Evolutionary conservation across 2,329 filamentous ascomycete genomes (phyloP).

Genomic region (Aspergillus transmontanensis): DNA sequence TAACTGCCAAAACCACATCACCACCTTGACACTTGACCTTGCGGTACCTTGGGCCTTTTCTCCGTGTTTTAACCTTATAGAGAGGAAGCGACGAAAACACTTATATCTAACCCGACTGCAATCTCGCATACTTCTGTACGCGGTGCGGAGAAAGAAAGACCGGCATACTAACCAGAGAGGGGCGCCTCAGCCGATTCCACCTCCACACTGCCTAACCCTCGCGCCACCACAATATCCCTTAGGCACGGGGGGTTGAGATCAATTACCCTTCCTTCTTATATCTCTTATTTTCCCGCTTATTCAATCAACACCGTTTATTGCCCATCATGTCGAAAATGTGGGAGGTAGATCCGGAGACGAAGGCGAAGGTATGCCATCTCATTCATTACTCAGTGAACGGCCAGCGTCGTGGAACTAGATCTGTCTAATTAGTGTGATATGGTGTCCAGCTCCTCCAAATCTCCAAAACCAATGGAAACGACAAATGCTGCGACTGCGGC

Average conservation of each 20-base stretch:
- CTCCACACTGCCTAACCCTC: background rate
- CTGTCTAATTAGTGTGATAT: background rate
- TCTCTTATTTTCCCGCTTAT: background rate
- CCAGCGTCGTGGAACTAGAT: background rate
- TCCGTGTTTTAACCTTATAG: background rate
- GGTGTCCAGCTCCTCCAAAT: slow-evolving; percentile 75
- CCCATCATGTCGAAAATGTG: slow-evolving; percentile 75
- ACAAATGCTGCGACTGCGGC: slow-evolving; percentile 89
- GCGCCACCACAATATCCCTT: background rate
- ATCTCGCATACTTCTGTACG: background rate
- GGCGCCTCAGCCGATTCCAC: background rate
- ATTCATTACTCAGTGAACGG: background rate
- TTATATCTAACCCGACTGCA: background rate
- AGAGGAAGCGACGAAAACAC: background rate
- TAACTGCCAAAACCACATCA: background rate
- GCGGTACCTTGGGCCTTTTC: background rate
- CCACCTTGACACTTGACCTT: background rate
- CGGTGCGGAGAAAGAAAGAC: background rate
- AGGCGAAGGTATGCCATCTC: slow-evolving; percentile 72
- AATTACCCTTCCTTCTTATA: background rate
- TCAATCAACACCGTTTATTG: background rate
- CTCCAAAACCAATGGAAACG: slow-evolving; percentile 87
- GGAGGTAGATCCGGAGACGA: slow-evolving; percentile 98
- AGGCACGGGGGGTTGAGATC: background rate
- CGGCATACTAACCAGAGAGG: background rate